Percentiles rank a stretch among this genome's conserved stretches.
Conservation (phyloP, 2,329 filamentous ascomycete genomes). For the Fusarium sp. region DNA sequence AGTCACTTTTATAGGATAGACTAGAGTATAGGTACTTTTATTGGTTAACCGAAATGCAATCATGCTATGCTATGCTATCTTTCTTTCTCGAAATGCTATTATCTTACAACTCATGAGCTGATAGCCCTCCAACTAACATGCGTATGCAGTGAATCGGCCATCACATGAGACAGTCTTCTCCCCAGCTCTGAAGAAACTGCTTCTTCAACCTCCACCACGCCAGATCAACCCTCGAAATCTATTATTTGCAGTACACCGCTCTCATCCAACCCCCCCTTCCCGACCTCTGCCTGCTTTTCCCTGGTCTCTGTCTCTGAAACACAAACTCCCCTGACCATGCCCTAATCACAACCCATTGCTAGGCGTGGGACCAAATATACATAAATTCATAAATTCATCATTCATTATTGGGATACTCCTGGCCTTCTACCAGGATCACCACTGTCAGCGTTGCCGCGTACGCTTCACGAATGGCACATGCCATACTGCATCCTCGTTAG, state of each 20-base stretch:
- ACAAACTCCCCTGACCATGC: conserved; percentile 27
- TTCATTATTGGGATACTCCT: conserved; percentile 59
- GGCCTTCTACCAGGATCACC: conserved; percentile 74
- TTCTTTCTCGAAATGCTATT: neutral
- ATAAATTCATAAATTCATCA: conserved; percentile 49
- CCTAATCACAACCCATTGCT: conserved; percentile 24
- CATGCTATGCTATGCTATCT: conserved; percentile 7
- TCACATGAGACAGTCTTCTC: conserved; percentile 13
- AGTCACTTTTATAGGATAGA: conserved; percentile 1
- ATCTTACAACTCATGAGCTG: conserved; percentile 19
- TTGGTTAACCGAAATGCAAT: conserved; percentile 1
- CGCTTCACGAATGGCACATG: conserved; percentile 80
- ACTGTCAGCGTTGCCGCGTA: conserved; percentile 81
- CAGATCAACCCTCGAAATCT: conserved; percentile 14
- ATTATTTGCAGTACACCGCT: conserved; percentile 20
- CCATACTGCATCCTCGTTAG: conserved; percentile 64
- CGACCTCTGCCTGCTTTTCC: conserved; percentile 11
- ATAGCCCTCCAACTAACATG: conserved; percentile 4
- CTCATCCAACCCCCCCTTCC: conserved; percentile 13
- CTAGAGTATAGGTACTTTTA: too few species aligned
- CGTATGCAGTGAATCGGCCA: conserved; percentile 7
- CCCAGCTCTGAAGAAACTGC: neutral
- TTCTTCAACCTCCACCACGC: conserved; percentile 23
- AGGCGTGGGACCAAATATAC: conserved; percentile 22
- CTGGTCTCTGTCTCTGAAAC: conserved; percentile 10